A percentile compares a stretch with the other conserved stretches of the same genome.
Conservation (phyloP, 768 basidiomycete species). For the Tricholoma sp. region DNA sequence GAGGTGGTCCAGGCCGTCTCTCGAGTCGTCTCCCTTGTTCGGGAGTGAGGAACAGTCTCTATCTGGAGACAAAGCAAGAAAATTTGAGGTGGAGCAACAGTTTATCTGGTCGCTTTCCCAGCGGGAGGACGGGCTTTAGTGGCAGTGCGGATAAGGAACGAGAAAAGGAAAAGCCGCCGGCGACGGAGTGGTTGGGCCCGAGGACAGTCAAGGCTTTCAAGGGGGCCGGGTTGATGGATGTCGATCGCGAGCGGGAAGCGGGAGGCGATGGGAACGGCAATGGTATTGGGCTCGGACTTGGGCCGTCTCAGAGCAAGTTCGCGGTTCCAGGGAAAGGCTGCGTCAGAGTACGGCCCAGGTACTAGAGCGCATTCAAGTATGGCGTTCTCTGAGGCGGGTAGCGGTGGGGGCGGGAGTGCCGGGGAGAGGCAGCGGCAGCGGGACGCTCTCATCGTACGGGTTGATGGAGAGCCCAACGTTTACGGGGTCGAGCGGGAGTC, state of each 20-base stretch:
- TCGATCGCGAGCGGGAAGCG: conserved; percentile 23
- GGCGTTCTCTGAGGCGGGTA: too few species aligned
- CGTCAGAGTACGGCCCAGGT: conserved; percentile 32
- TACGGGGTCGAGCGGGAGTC: conserved; percentile 41
- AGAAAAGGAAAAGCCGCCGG: conserved; percentile 19
- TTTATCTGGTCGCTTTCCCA: conserved; percentile 23
- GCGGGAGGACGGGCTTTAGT: conserved; percentile 11
- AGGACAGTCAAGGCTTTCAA: conserved; percentile 68
- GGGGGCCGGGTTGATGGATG: conserved; percentile 57
- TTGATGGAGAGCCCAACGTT: conserved; percentile 58
- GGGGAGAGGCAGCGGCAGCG: conserved; percentile 35
- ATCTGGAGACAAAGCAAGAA: neutral
- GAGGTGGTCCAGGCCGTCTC: neutral
- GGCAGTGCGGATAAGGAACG: conserved; percentile 6
- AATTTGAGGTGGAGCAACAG: conserved; percentile 31
- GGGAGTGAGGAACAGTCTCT: neutral
- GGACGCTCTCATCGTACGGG: conserved; percentile 29
- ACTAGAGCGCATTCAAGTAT: conserved; percentile 42
- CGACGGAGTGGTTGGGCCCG: conserved; percentile 64
- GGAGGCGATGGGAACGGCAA: conserved; percentile 5
- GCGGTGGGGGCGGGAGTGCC: too few species aligned
- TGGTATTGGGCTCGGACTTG: neutral
- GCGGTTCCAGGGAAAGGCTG: conserved; percentile 16
- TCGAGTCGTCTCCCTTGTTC: conserved; percentile 2
- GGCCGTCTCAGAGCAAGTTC: neutral